These are phyloP conservation scores for Tetrapisispora iriomotensis DNA, from an alignment of 805 yeast genomes.

Conservation along the genomic window DNA sequence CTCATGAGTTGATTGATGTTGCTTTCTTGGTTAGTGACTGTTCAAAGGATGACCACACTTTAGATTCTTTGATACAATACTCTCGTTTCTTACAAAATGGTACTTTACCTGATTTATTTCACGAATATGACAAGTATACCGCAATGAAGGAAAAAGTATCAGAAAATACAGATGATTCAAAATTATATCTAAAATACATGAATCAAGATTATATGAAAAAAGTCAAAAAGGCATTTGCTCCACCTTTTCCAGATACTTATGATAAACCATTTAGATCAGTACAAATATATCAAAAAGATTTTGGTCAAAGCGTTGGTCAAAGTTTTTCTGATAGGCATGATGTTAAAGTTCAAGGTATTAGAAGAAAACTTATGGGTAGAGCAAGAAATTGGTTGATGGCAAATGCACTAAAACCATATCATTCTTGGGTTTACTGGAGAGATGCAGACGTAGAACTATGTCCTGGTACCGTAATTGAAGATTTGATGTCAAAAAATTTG, in stretches of 20 bases:
- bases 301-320: conserved; percentile 87
- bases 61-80: conserved; percentile 55
- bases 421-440: conserved; percentile 95
- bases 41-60: conserved; percentile 53
- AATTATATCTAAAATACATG: conserved; percentile 63
- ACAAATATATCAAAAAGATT: conserved; percentile 71
- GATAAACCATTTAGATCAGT: conserved; percentile 65
- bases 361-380: conserved; percentile 90
- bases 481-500: conserved; percentile 80
- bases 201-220: conserved; percentile 48
- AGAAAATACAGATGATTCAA: conserved; percentile 43
- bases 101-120: conserved; percentile 38
- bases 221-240: conserved; percentile 49
- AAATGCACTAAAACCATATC: conserved; percentile 82
- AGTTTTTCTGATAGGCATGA: conserved; percentile 91
- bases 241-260: conserved; percentile 57
- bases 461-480: conserved; percentile 78
- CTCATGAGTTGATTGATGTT: conserved; percentile 67
- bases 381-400: conserved; percentile 92
- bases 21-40: conserved; percentile 79
- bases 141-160: conserved; percentile 33
- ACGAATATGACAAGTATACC: conserved; percentile 15
- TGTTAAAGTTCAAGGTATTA: conserved; percentile 90
- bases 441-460: conserved; percentile 95
- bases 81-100: conserved; percentile 64